These are phyloP conservation scores for Spergularia azorica DNA, from an alignment of 179 eudicot genomes.

Conservation along the genomic window DNA sequence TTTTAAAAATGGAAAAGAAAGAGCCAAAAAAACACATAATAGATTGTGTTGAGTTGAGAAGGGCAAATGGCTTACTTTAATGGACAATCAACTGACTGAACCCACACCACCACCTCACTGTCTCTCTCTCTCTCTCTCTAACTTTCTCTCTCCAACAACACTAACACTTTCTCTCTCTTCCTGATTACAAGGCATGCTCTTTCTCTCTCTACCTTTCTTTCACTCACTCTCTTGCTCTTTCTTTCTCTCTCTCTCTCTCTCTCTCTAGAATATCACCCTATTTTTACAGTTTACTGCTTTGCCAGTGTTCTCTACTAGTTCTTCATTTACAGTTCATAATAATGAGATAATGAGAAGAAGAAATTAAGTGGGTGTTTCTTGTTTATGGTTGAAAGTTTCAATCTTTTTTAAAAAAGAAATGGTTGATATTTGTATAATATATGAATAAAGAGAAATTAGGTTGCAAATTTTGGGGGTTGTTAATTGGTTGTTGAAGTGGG, in stretches of 20 bases:
- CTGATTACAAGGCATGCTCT: constrained; percentile 36
- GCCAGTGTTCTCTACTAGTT: constrained; percentile 20
- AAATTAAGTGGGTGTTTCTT: too few species aligned
- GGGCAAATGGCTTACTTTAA: constrained; percentile 38
- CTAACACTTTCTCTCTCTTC: constrained; percentile 29
- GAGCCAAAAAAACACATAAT: constrained; percentile 16
- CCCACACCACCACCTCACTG: constrained; percentile 38
- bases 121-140: constrained; percentile 39
- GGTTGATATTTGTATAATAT: too few species aligned
- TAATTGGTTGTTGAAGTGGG: constrained; percentile 27
- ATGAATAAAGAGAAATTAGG: neutral
- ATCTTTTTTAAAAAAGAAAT: neutral
- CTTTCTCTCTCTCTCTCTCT: neutral
- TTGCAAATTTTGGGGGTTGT: constrained; percentile 15
- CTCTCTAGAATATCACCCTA: constrained; percentile 31
- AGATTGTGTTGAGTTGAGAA: neutral
- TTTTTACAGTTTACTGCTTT: constrained; percentile 6
- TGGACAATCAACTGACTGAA: constrained; percentile 42
- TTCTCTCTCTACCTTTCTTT: constrained; percentile 29
- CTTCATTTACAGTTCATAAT: neutral
- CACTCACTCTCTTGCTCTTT: neutral
- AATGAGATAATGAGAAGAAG: too few species aligned
- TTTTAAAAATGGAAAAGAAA: constrained; percentile 1
- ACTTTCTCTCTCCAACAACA: neutral
- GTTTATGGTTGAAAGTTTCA: neutral